phyloP scores from a whole-genome alignment of 108 stramenopile species.

The Pseudonitzschia multiseries region DNA sequence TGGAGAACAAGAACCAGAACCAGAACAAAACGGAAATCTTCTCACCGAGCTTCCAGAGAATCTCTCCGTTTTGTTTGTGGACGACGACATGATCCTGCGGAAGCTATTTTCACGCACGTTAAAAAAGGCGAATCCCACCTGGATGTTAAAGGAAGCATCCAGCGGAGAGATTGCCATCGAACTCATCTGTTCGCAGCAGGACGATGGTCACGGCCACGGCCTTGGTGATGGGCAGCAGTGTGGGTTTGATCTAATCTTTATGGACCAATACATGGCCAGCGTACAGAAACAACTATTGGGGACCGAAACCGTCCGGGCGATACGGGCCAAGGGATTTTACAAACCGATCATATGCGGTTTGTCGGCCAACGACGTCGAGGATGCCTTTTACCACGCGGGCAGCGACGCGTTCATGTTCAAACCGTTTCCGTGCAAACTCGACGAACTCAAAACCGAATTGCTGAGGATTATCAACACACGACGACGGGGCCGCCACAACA shows the following conservation, averaged over 20 bases:
- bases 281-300: slow-evolving; percentile 36
- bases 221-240: no score
- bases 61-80: slow-evolving; percentile 39
- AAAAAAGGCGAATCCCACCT: slow-evolving; percentile 16
- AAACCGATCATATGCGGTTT: slow-evolving; percentile 28
- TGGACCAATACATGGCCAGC: slow-evolving; percentile 45
- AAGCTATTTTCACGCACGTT: slow-evolving; percentile 38
- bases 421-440: slow-evolving; percentile 38
- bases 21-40: background rate
- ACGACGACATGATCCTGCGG: slow-evolving; percentile 42
- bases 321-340: slow-evolving; percentile 28
- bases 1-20: no score
- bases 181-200: background rate
- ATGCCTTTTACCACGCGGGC: slow-evolving; percentile 26
- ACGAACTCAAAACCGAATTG: slow-evolving; percentile 23
- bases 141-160: slow-evolving; percentile 35
- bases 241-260: slow-evolving; percentile 40
- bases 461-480: slow-evolving; percentile 14
- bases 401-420: slow-evolving; percentile 38
- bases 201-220: background rate
- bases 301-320: slow-evolving; percentile 32
- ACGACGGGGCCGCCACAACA: no score
- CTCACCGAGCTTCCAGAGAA: slow-evolving; percentile 18
- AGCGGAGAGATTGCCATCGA: slow-evolving; percentile 39
- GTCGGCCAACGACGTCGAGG: slow-evolving; percentile 35